A percentile compares a stretch with the other conserved stretches of the same genome.
These are phyloP conservation scores for Zygosaccharomyces pseudobailii DNA, from an alignment of 1,139 yeast species.

Conservation along the genomic window DNA sequence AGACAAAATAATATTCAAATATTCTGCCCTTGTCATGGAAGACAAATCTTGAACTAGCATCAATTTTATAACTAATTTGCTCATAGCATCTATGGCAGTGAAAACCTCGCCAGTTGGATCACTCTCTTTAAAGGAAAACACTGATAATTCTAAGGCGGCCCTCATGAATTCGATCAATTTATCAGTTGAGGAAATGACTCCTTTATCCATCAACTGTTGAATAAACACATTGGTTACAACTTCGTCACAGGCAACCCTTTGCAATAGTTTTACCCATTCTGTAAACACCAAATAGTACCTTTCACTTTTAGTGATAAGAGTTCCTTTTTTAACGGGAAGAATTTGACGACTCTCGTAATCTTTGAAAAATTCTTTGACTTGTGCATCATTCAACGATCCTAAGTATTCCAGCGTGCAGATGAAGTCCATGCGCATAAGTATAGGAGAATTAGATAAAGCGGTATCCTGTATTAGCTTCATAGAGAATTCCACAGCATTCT, in stretches of 20 bases:
- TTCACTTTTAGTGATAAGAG: slow-evolving; percentile 39
- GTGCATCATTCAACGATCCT: slow-evolving; percentile 23
- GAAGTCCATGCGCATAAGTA: slow-evolving; percentile 80
- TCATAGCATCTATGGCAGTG: slow-evolving; percentile 76
- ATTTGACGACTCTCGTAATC: slow-evolving; percentile 37
- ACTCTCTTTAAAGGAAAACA: slow-evolving; percentile 65
- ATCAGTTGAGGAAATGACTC: slow-evolving; percentile 62
- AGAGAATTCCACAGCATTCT: slow-evolving; percentile 62
- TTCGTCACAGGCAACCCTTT: slow-evolving; percentile 51
- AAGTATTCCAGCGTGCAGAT: slow-evolving; percentile 51
- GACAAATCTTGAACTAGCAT: slow-evolving; percentile 50
- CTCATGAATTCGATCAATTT: slow-evolving; percentile 63
- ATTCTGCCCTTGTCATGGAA: slow-evolving; percentile 43
- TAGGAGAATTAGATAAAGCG: slow-evolving; percentile 59
- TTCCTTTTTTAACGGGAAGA: slow-evolving; percentile 33
- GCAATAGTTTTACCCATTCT: slow-evolving; percentile 83
- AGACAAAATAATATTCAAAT: slow-evolving; percentile 58
- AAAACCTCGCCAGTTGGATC: slow-evolving; percentile 66
- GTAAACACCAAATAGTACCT: slow-evolving; percentile 77
- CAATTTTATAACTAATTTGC: slow-evolving; percentile 65
- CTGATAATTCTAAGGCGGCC: slow-evolving; percentile 71
- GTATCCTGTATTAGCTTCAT: slow-evolving; percentile 58
- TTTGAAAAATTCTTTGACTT: slow-evolving; percentile 40
- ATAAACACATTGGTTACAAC: slow-evolving; percentile 60
- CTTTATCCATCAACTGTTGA: slow-evolving; percentile 57